Base-by-base conservation (phyloP, 805 yeast genomes). In the Yarrowia porcina region DNA sequence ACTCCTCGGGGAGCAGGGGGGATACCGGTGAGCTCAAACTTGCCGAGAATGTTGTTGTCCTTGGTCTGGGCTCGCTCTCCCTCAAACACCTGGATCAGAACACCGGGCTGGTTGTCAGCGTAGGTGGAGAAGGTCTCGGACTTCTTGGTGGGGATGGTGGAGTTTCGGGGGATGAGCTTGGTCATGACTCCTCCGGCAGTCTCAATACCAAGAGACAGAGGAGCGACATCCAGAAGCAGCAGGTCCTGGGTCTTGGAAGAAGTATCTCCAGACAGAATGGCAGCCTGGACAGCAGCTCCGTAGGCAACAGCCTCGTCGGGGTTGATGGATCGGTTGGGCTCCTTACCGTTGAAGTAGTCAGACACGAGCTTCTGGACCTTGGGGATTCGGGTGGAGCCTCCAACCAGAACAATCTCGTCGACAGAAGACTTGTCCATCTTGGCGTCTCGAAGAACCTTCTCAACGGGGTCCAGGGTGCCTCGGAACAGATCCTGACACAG, bases 111-210 rank as follows among this genome's bases (percentile, higher is more conserved):
- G 86, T 92, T 91, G 80, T 92, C 97, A 72, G 97, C 93, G 76
- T 89, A 90, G 68, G 98, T 92, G 67, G 97, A 90, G 88, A 92
- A 92, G 69, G 89, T 86, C 83, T 91, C 97, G 42, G 97, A 90
- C 83, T 92, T 92, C 86, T 91, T 91, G 78, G 97, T 89, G 79
- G 98, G 98, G 71, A 92, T 90, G 66, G 97, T 90, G 64, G 97
- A 88, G 89, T 93, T 93, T 85, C 99, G 89, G 82, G 97, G 97
- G 74, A 93, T 92, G 80, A 92, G 86, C 82, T 90, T 90, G 78
- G 97, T 92, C 96, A 92, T 91, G 80, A 91, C 92, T 86, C 97
- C 97, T 83, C 98, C 97, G 73, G 97, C 97, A 70, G 97, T 92
- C 83, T 92, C 97, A 79, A 92, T 91, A 86, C 98, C 98, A 72